Conservation (phyloP, 208 protist species). For the Leishmania martiniquensis region DNA sequence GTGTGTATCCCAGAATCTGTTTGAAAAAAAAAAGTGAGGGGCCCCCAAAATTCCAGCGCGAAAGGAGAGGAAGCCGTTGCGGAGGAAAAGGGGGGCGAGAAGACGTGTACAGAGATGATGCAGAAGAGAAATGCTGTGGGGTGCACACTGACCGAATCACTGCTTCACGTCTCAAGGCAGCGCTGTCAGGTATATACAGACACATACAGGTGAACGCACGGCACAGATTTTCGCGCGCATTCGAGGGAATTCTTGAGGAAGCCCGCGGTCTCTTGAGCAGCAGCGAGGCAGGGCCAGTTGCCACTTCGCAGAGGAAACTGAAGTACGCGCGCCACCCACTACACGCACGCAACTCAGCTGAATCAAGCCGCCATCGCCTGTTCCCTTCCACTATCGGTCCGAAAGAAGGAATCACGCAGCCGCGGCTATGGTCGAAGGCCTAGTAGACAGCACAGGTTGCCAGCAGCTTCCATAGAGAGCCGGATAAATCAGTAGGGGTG, state of each 20-base stretch:
- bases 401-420: too few relatives aligned
- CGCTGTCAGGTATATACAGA: background rate
- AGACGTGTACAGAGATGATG: background rate
- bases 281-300: background rate
- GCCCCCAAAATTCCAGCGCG: too few relatives aligned
- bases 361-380: too few relatives aligned
- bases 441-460: too few relatives aligned
- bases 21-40: background rate
- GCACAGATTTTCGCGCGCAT: background rate
- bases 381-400: too few relatives aligned
- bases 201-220: constrained; percentile 3
- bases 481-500: too few relatives aligned
- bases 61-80: background rate
- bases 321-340: too few relatives aligned
- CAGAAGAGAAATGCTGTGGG: background rate
- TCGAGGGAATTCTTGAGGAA: background rate
- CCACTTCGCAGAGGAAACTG: too few relatives aligned
- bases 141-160: background rate
- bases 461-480: too few relatives aligned
- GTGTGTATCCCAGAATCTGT: background rate
- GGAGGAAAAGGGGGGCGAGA: background rate
- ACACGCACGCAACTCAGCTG: too few relatives aligned
- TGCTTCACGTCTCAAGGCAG: background rate
- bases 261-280: background rate
- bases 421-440: too few relatives aligned